Evolutionary conservation across 768 basidiomycete species (phyloP).

Genomic region (Collybiopsis confluens): DNA sequence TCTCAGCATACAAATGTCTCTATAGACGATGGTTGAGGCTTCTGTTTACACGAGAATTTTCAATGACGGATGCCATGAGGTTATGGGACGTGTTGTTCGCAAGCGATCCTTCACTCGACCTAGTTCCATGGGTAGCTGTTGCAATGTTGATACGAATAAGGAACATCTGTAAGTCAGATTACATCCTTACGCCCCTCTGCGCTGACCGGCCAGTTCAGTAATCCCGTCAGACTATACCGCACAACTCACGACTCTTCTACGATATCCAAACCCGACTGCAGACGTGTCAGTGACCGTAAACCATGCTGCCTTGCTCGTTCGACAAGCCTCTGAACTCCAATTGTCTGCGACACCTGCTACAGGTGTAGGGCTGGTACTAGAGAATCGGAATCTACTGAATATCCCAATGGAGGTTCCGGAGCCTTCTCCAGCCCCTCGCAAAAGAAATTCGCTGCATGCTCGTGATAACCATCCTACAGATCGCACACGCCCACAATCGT

Average conservation of each 20-base stretch:
- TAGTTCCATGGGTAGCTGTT: conserved; percentile 85
- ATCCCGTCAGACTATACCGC: conserved; percentile 83
- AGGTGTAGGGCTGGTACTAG: conserved; percentile 73
- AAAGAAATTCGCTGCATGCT: conserved; percentile 24
- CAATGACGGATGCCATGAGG: conserved; percentile 71
- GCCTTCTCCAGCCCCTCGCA: conserved; percentile 30
- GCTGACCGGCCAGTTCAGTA: conserved; percentile 41
- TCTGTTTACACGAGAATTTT: conserved; percentile 90
- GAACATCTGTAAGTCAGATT: conserved; percentile 64
- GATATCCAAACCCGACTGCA: conserved; percentile 64
- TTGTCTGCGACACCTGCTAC: conserved; percentile 69
- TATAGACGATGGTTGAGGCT: conserved; percentile 88
- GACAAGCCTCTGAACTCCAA: conserved; percentile 79
- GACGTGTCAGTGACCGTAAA: conserved; percentile 36
- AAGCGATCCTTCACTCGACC: conserved; percentile 70
- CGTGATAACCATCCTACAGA: conserved; percentile 16
- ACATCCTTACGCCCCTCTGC: background rate
- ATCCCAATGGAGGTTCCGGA: conserved; percentile 67
- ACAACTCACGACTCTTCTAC: conserved; percentile 79
- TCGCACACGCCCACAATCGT: conserved; percentile 37
- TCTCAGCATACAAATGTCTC: conserved; percentile 11
- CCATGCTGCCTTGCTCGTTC: conserved; percentile 67
- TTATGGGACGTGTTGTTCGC: conserved; percentile 98
- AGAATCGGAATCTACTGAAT: conserved; percentile 76
- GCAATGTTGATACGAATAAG: conserved; percentile 95